Conservation (phyloP, 306 rosid genomes). For the Hippophae gyantsensis region DNA sequence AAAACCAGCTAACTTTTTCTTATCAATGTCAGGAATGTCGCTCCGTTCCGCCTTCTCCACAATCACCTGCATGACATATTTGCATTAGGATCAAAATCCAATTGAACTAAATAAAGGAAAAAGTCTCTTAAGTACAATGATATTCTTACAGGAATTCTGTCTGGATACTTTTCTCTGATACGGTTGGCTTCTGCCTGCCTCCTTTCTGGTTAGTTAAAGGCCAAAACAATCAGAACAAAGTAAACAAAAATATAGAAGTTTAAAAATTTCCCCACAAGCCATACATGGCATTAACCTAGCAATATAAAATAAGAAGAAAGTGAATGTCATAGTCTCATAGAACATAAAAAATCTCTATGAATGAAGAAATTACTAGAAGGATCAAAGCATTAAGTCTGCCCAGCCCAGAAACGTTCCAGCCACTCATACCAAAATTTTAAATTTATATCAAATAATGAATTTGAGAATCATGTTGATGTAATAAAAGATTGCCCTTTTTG, state of each 20-base stretch:
- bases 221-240: slow-evolving; percentile 13
- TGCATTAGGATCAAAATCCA: slow-evolving; percentile 15
- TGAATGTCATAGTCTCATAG: too few species aligned
- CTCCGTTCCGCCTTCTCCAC: slow-evolving; percentile 89
- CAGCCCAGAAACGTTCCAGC: too few species aligned
- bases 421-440: too few species aligned
- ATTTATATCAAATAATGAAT: too few species aligned
- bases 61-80: slow-evolving; percentile 49
- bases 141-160: slow-evolving; percentile 70
- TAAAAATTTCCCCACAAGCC: neutral
- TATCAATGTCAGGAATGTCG: slow-evolving; percentile 78
- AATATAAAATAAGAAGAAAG: too few species aligned
- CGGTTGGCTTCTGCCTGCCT: slow-evolving; percentile 65
- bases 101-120: slow-evolving; percentile 5
- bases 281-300: too few species aligned
- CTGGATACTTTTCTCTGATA: slow-evolving; percentile 80
- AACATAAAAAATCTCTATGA: too few species aligned
- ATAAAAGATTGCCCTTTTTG: too few species aligned
- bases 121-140: slow-evolving; percentile 1
- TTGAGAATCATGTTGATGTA: too few species aligned
- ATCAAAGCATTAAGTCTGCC: too few species aligned
- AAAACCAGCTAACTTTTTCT: slow-evolving; percentile 58
- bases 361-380: too few species aligned
- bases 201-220: slow-evolving; percentile 37
- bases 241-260: neutral